Percentiles rank a stretch among this genome's conserved stretches.
These are phyloP conservation scores for Ehretia macrophylla DNA, from an alignment of 257 asterid genomes.

Conservation along the genomic window DNA sequence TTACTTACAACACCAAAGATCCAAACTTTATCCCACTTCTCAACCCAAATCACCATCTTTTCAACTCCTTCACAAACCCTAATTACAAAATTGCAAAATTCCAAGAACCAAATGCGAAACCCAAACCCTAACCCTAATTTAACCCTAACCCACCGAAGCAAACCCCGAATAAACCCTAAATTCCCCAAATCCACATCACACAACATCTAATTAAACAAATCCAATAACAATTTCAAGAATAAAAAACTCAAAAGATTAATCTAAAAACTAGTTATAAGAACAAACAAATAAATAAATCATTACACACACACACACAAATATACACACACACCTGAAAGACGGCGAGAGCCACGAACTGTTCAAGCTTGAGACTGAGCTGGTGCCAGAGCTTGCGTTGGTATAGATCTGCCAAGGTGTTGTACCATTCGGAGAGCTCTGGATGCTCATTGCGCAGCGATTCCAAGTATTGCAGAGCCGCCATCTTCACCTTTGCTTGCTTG, in stretches of 20 bases:
- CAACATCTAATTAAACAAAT: neutral
- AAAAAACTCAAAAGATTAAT: slow-evolving; percentile 1
- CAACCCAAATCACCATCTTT: neutral
- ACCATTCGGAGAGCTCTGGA: slow-evolving; percentile 95
- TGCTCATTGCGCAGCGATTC: slow-evolving; percentile 60
- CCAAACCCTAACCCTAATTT: neutral
- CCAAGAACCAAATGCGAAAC: neutral
- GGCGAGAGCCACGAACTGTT: slow-evolving; percentile 84
- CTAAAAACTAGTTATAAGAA: slow-evolving; percentile 4
- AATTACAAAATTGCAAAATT: neutral
- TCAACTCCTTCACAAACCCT: neutral
- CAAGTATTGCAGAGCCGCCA: slow-evolving; percentile 88
- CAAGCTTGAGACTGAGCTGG: slow-evolving; percentile 94
- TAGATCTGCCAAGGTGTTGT: slow-evolving; percentile 80
- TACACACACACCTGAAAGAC: slow-evolving; percentile 64
- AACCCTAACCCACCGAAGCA: neutral
- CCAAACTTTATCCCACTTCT: neutral
- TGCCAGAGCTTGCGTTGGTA: slow-evolving; percentile 98
- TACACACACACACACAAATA: neutral
- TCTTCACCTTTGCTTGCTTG: slow-evolving; percentile 5
- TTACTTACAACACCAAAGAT: neutral
- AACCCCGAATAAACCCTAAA: neutral
- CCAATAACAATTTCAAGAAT: neutral
- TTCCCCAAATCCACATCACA: slow-evolving; percentile 5
- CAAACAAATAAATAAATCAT: neutral